phyloP scores from a whole-genome alignment of 2,329 filamentous ascomycete genomes.

The Fusarium sp. region DNA sequence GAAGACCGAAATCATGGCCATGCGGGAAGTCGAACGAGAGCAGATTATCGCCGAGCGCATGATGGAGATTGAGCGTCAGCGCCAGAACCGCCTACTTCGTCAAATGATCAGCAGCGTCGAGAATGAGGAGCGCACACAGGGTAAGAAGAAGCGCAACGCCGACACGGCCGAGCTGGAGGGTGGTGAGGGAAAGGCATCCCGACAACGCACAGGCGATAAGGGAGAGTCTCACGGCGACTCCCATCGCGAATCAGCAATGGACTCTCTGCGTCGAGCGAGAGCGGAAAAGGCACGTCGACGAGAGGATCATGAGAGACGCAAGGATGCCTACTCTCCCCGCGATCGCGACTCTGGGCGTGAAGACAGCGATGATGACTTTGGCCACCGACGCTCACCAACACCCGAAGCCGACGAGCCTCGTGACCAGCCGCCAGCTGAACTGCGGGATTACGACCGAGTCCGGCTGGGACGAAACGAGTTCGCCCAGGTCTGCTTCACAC shows the following conservation, averaged over 20 bases:
- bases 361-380: conserved; percentile 85
- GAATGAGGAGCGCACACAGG: conserved; percentile 66
- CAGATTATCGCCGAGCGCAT: conserved; percentile 89
- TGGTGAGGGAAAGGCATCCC: conserved; percentile 75
- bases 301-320: conserved; percentile 69
- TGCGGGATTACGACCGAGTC: conserved; percentile 86
- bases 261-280: conserved; percentile 70
- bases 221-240: conserved; percentile 24
- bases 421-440: conserved; percentile 75
- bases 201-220: conserved; percentile 68
- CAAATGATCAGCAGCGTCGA: conserved; percentile 77
- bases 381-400: conserved; percentile 64
- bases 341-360: conserved; percentile 57
- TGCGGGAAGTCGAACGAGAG: conserved; percentile 93
- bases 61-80: conserved; percentile 81
- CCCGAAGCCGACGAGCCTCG: conserved; percentile 75
- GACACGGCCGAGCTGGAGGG: conserved; percentile 83
- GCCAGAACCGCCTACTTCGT: conserved; percentile 84
- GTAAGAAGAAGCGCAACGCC: conserved; percentile 80
- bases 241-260: conserved; percentile 69
- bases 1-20: conserved; percentile 81
- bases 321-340: conserved; percentile 58
- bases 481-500: conserved; percentile 91
- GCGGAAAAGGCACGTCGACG: conserved; percentile 66
- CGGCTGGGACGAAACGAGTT: conserved; percentile 88